phyloP scores from a whole-genome alignment of 75 land plant species.

The Sequoiadendron giganteum region DNA sequence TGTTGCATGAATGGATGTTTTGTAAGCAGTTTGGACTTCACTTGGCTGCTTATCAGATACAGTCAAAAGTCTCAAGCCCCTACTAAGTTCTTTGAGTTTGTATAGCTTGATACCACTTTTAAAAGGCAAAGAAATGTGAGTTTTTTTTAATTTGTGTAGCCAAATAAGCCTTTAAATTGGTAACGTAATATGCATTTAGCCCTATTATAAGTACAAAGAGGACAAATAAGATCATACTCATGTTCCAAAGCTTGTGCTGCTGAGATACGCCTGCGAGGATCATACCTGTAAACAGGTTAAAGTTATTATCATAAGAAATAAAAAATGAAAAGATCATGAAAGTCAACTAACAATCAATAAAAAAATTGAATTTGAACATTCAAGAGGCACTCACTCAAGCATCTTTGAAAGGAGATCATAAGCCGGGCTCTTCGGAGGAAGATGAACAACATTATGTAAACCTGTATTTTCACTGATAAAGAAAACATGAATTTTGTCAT shows the following conservation, averaged over 20 bases:
- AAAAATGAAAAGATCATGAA: not conserved
- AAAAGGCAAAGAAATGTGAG: not conserved
- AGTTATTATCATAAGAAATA: not conserved
- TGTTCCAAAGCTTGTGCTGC: constrained; percentile 97
- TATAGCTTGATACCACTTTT: not conserved
- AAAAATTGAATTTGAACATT: not conserved
- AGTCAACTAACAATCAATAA: not conserved
- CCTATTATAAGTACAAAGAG: not conserved
- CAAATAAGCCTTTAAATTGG: not conserved
- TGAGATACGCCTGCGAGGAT: constrained; percentile 87
- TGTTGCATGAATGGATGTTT: not conserved
- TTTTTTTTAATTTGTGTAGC: not conserved
- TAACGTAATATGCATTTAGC: not conserved
- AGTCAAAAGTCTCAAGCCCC: not conserved
- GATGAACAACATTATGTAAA: constrained; percentile 62
- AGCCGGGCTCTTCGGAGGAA: constrained; percentile 74
- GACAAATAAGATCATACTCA: constrained; percentile 51
- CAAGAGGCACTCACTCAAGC: constrained; percentile 68
- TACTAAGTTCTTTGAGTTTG: not conserved
- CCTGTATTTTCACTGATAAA: constrained; percentile 72
- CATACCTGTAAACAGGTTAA: constrained; percentile 55
- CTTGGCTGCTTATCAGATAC: not conserved
- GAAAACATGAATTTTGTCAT: not conserved
- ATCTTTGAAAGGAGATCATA: constrained; percentile 91
- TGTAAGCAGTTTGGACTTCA: not conserved